Base-by-base conservation (phyloP, 148 eudicot species). In the Agrostemma githago region DNA sequence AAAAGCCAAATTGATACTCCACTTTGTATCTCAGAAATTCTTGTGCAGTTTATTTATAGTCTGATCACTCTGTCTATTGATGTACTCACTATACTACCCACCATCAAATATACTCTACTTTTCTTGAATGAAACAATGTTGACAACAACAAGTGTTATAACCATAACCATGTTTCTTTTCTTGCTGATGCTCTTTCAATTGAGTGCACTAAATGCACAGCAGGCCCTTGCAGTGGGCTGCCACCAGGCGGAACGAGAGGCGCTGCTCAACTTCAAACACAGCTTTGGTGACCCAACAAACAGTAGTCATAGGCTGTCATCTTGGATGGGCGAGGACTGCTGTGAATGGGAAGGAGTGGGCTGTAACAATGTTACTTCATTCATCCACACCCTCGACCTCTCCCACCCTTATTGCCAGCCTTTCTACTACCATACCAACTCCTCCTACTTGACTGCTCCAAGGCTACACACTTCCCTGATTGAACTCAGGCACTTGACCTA, bases 311-410 rank as follows among this genome's bases (percentile, higher is more conserved):
- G 41, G 4, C 71, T 83, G 12, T 65, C 66, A 2, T 83, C 85
- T 37, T 82, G 82, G 85, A 37, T 2, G 17, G 82, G 75, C 0
- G n/a, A 56, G 2, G 64, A 72, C n/a, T 79, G 82, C 20, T 82
- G 82, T 67, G 8, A 21, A 11, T 82, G 82, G 80, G 4, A 8
- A 37, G 82, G 85, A 14, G 75, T 82, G 1, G n/a, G 57, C 14
- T 82, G 82, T 26, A 1, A 82, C 78, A 79, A 72, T 41, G 14
- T n/a, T 5, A 68, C 80, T 1, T 64, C 68, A 12, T 11, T 39
- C 3, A 56, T 68, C 14, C 16, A n/a, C 14, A 17, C 3, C 14
- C 41, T 75, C 26, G 39, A 39, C 67, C 8, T 75, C 39, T 17
- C 5, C 5, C 5, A 26, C 64, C 53, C 37, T 34, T 8, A 15